Evolutionary conservation across 257 asterid genomes (phyloP).

Genomic region (Haberlea rhodopensis): DNA sequence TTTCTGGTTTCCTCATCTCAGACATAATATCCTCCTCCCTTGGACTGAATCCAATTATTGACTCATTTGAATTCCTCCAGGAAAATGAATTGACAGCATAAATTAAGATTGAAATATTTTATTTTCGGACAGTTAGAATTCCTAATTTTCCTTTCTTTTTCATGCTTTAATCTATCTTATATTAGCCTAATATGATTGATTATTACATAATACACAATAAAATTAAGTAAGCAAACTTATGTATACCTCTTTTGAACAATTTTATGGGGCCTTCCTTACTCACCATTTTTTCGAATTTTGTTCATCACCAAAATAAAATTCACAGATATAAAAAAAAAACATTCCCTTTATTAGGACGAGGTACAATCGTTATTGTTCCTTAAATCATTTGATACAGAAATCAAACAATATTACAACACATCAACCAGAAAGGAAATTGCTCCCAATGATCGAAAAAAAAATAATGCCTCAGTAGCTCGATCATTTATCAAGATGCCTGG

Average conservation of each 20-base stretch:
- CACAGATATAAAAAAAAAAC: background rate
- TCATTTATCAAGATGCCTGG: conserved; percentile 11
- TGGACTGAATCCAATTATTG: background rate
- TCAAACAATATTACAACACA: conserved; percentile 18
- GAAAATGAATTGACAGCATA: background rate
- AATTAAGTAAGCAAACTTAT: no score
- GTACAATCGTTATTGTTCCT: background rate
- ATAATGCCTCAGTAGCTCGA: conserved; percentile 20
- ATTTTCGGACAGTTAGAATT: background rate
- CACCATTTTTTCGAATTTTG: no score
- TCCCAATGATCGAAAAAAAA: background rate
- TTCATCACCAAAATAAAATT: no score
- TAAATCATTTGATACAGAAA: conserved; percentile 11
- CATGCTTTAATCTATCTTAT: background rate
- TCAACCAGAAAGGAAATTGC: background rate
- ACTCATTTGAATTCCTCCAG: background rate
- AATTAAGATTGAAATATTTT: background rate
- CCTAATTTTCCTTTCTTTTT: background rate
- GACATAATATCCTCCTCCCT: conserved; percentile 2
- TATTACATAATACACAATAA: no score
- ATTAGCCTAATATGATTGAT: background rate
- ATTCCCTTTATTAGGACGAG: background rate
- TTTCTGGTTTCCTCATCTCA: conserved; percentile 10
- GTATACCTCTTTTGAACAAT: no score
- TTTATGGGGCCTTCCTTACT: no score